Evolutionary conservation across 192 early-diverging fungal genomes (phyloP), one percentile per base, ranked within the genome.

Genomic region (Rhizoclosmatium sp.): DNA sequence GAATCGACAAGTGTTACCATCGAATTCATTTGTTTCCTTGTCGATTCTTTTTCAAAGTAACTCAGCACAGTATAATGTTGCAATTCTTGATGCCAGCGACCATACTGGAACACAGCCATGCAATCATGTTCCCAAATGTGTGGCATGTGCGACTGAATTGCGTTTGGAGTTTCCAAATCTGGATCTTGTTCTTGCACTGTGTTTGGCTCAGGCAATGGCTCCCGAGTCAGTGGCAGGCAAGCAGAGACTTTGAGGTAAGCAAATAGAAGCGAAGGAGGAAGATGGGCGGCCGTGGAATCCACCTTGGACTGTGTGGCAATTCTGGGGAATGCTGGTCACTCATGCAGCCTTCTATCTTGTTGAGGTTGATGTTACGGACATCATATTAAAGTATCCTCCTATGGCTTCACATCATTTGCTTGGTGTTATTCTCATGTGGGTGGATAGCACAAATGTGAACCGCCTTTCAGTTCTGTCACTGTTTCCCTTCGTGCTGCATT

Each of bases 101-200:
- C 40, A 47, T 69, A 4, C 67, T 69, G 16, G 46, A 47, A 14
- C 67, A 69, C 42, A 41, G 67, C 14, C 39, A 31, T 14, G 41
- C 46, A 5, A 16, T 31, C 16, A 75, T 75, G 73, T 75, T 75
- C 46, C 73, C 73, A 14, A 46, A 23, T 3, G 61, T 42, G 10
- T 62, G 58, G 58, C 73, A 75, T 46, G 16, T 41, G 21, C 3
- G 44, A 23, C 21, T 47, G 12, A 75, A 75, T 46, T 59, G 40
- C n/a, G 46, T 75, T 16, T 75, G 73, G 73, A 42, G 58, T n/a
- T 2, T 75, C 16, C 73, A 75, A 64, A 61, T 75, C 44, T 75
- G 73, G 73, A 64, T 75, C 12, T 51, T 64, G 12, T 44, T 75
- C 46, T 19, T 64, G 59, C 73, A 75, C 41, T 75, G 73, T 21